A percentile compares a stretch with the other conserved stretches of the same genome.
Conservation (phyloP, 1,284 basidiomycete species). For the Trametes sp. region DNA sequence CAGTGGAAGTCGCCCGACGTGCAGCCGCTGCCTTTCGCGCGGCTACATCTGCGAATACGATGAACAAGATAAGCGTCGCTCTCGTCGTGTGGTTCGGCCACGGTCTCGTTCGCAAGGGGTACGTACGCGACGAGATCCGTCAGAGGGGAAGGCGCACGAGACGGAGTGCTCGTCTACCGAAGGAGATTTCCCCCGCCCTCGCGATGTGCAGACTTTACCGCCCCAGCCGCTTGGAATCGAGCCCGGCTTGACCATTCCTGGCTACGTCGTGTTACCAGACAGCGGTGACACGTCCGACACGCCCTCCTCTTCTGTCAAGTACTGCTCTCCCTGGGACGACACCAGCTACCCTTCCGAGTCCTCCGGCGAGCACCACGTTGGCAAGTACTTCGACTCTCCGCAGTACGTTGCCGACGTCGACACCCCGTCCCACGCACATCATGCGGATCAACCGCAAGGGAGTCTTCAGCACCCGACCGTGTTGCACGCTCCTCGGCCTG, state of each 20-base stretch:
- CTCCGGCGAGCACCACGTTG: constrained; percentile 6
- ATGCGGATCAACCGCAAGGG: constrained; percentile 14
- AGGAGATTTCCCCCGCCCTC: constrained; percentile 15
- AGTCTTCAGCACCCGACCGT: constrained; percentile 16
- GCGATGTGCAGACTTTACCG: constrained; percentile 17
- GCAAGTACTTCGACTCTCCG: constrained; percentile 21
- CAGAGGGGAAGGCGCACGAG: constrained; percentile 14
- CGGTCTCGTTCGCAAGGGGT: constrained; percentile 9
- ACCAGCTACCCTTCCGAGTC: constrained; percentile 12
- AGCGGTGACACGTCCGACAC: constrained; percentile 12
- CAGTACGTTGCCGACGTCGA: constrained; percentile 13
- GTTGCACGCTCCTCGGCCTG: constrained; percentile 32
- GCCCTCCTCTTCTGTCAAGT: constrained; percentile 13
- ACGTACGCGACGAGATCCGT: constrained; percentile 18
- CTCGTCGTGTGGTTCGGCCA: not conserved
- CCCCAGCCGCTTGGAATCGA: constrained; percentile 30
- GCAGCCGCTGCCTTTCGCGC: constrained; percentile 48
- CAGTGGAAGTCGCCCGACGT: constrained; percentile 50
- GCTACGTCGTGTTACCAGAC: constrained; percentile 28
- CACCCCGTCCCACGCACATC: constrained; percentile 8
- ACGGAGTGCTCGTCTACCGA: constrained; percentile 22
- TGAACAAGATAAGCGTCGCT: constrained; percentile 37
- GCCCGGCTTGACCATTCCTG: constrained; percentile 23
- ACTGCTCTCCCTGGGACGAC: constrained; percentile 20
- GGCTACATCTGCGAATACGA: constrained; percentile 50